phyloP scores from a whole-genome alignment of 257 asterid genomes.

The Gardenia jasminoides region DNA sequence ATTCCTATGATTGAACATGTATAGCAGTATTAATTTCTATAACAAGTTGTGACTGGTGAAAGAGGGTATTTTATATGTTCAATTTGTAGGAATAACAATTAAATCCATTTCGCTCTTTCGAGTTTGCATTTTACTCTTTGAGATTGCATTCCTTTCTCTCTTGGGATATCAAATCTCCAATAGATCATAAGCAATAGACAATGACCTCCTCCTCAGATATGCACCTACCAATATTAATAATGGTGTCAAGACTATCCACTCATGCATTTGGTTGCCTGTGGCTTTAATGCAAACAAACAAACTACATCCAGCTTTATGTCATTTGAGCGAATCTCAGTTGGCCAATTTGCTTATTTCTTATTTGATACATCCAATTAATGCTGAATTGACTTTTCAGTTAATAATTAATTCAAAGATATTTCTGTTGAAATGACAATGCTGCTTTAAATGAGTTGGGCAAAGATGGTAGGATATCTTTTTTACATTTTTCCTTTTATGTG shows the following conservation, averaged over 20 bases:
- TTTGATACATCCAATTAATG: neutral
- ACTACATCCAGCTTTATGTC: neutral
- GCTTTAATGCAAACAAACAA: slow-evolving; percentile 17
- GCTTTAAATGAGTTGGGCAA: slow-evolving; percentile 6
- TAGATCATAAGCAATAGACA: neutral
- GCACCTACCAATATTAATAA: slow-evolving; percentile 6
- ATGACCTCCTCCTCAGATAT: slow-evolving; percentile 17
- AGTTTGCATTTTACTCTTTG: neutral
- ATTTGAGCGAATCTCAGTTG: slow-evolving; percentile 17
- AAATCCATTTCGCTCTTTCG: neutral
- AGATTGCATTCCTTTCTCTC: neutral
- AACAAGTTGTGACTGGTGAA: neutral
- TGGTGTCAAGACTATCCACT: slow-evolving; percentile 17
- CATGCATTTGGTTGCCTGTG: neutral
- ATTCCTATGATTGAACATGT: no score
- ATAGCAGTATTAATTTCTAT: no score
- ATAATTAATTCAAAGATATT: neutral
- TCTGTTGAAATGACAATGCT: neutral
- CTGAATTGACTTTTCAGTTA: neutral
- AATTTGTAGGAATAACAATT: neutral
- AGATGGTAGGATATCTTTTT: neutral
- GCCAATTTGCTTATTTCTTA: slow-evolving; percentile 9
- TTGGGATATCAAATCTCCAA: neutral
- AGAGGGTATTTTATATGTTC: neutral
- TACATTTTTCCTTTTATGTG: no score